A percentile compares a stretch with the other conserved stretches of the same genome.
phyloP scores from a whole-genome alignment of 2,329 filamentous ascomycete genomes.

The Apiospora aurea region DNA sequence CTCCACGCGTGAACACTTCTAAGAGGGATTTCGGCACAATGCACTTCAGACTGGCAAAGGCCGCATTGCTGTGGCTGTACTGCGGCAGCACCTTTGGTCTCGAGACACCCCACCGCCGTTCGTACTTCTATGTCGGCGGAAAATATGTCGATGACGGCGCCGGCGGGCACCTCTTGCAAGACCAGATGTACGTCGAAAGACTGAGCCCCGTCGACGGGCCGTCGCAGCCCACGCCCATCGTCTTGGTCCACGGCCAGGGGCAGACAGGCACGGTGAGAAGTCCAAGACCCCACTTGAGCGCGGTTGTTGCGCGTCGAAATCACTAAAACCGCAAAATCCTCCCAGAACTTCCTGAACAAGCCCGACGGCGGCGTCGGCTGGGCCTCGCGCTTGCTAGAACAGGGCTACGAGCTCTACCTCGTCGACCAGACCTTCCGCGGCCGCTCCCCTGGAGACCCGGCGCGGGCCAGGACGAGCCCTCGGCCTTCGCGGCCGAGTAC shows the following conservation, averaged over 20 bases:
- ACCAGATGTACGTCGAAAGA: slow-evolving; percentile 62
- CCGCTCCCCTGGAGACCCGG: slow-evolving; percentile 49
- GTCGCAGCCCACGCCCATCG: slow-evolving; percentile 42
- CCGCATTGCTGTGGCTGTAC: background rate
- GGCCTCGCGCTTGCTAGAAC: slow-evolving; percentile 53
- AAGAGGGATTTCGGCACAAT: background rate
- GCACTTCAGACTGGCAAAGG: background rate
- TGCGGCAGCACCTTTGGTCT: background rate
- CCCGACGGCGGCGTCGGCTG: slow-evolving; percentile 56
- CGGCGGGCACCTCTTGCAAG: slow-evolving; percentile 41
- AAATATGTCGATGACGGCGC: slow-evolving; percentile 42
- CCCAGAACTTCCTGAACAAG: slow-evolving; percentile 54
- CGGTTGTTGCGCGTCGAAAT: background rate
- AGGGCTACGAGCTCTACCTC: slow-evolving; percentile 55
- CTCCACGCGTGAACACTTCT: background rate
- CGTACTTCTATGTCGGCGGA: slow-evolving; percentile 46
- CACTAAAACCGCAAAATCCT: background rate
- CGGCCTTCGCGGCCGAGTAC: slow-evolving; percentile 43
- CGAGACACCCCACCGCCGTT: background rate
- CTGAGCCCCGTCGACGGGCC: slow-evolving; percentile 44
- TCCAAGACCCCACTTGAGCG: background rate
- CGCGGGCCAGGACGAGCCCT: slow-evolving; percentile 33
- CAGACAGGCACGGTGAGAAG: slow-evolving; percentile 48
- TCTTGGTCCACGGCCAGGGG: slow-evolving; percentile 52
- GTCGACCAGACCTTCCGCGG: slow-evolving; percentile 55